Evolutionary conservation across 1,139 yeast genomes (phyloP).

Genomic region (Yamadazyma oceani): DNA sequence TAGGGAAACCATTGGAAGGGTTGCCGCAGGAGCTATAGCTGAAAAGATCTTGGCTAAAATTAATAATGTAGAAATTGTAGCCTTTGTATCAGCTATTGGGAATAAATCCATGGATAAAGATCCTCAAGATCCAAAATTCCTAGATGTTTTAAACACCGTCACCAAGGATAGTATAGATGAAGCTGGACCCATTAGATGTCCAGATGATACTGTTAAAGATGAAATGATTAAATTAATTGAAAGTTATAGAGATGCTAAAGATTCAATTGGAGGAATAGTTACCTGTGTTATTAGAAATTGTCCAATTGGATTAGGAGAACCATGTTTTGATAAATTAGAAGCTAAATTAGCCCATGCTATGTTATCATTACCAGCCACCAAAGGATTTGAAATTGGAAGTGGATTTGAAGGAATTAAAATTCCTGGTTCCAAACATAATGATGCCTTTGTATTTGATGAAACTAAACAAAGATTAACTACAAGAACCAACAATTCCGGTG

Average conservation of each 20-base stretch:
- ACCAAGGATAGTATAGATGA: constrained; percentile 89
- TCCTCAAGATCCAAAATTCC: constrained; percentile 63
- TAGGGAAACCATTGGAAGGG: constrained; percentile 97
- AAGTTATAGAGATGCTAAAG: constrained; percentile 80
- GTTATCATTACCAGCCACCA: constrained; percentile 96
- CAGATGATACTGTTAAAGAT: constrained; percentile 69
- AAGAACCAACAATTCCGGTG: constrained; percentile 89
- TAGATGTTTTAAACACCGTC: constrained; percentile 64
- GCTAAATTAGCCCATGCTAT: constrained; percentile 95
- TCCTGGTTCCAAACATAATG: constrained; percentile 94
- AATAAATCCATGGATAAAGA: constrained; percentile 72
- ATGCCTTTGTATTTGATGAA: constrained; percentile 67
- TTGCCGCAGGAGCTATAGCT: constrained; percentile 98
- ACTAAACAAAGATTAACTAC: constrained; percentile 68
- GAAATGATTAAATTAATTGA: constrained; percentile 87
- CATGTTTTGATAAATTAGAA: constrained; percentile 94
- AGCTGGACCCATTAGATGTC: constrained; percentile 91
- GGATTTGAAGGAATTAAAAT: constrained; percentile 88
- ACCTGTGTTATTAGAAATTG: constrained; percentile 94
- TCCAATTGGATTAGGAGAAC: constrained; percentile 95
- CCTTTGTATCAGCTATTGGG: constrained; percentile 93
- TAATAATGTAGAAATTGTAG: constrained; percentile 89
- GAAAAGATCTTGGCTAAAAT: constrained; percentile 81
- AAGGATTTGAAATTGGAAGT: constrained; percentile 96
- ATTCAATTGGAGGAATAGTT: constrained; percentile 96